phyloP scores from a whole-genome alignment of 1,284 basidiomycete species.

The Omphalotus olearius region DNA sequence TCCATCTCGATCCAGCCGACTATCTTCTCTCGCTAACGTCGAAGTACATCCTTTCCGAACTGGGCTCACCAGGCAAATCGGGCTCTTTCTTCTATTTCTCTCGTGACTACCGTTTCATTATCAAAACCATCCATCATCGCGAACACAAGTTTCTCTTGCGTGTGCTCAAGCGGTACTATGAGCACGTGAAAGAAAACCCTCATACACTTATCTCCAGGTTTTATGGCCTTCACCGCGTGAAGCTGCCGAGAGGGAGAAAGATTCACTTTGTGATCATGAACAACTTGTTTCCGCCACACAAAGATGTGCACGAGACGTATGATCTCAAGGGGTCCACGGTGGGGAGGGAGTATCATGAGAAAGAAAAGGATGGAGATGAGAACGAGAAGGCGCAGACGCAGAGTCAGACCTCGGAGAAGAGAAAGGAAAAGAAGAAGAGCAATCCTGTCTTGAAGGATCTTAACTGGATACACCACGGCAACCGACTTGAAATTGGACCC shows the following conservation, averaged over 20 bases:
- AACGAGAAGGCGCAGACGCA: conserved; percentile 5
- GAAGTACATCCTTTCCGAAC: conserved; percentile 96
- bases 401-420: conserved; percentile 54
- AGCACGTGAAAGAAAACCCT: conserved; percentile 86
- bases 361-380: conserved; percentile 5
- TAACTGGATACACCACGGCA: conserved; percentile 89
- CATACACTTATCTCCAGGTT: conserved; percentile 93
- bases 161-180: conserved; percentile 82
- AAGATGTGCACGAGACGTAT: conserved; percentile 97
- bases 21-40: conserved; percentile 95
- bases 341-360: conserved; percentile 81
- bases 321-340: conserved; percentile 95
- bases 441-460: conserved; percentile 87
- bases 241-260: conserved; percentile 89
- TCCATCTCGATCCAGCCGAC: conserved; percentile 95
- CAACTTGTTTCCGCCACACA: conserved; percentile 96
- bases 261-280: conserved; percentile 99
- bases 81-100: conserved; percentile 99
- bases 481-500: conserved; percentile 85
- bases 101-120: conserved; percentile 98
- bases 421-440: conserved; percentile 10
- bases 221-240: conserved; percentile 96
- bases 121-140: conserved; percentile 95
- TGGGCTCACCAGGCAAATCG: conserved; percentile 98
- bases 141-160: conserved; percentile 93